Base-by-base conservation (phyloP, 163 green algal genomes). In the Trebouxiophyceae sp. region DNA sequence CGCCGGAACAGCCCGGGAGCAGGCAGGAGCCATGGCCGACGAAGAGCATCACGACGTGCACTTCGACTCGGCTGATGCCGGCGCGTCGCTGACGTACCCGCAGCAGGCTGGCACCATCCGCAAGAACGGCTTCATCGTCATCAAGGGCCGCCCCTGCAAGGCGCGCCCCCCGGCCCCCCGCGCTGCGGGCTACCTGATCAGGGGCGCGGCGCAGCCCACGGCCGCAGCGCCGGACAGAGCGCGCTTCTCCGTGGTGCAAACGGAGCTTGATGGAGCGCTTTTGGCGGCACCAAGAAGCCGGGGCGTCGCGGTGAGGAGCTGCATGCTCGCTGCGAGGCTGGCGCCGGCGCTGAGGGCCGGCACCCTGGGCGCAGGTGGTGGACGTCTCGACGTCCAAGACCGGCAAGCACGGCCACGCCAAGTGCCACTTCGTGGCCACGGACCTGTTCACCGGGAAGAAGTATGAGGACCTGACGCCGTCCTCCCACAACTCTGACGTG, bases 391-490 rank as follows among this genome's bases (percentile, higher is more conserved):
- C 91, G 57, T 97, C 89, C 67, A 97, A 97, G 83, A 97, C 89
- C 31, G 91, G 91, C 78, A 97, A 97, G 88, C 91, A 97, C 83
- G 91, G 91, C 60, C 86, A 96, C 77, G 89, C 91, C 66, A 99
- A 99, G 90, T 99, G 95, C 79, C 89, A 98, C 76, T 99, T 99
- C 67, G 79, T 91, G 5, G 92, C 74, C 45, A 89, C 96, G 45
- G 95, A 98, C 74, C 98, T 98, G 71, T 98, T 99, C 86, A 97
- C 89, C 45, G 82, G 82, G 67, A 99, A 97, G 90, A 99, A 98
- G 84, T 91, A 95, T 68, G 95, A 99, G 78, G 93, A 98, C 68
- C 90, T 99, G 81, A 89, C 86, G 22, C 92, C 93, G 54, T 98
- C 95, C 6, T 96, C 93, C 31, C 92, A 98, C 86, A 99, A 99